Conservation (phyloP, 202 grass and related monocot genomes). For the Eragrostis tef region DNA sequence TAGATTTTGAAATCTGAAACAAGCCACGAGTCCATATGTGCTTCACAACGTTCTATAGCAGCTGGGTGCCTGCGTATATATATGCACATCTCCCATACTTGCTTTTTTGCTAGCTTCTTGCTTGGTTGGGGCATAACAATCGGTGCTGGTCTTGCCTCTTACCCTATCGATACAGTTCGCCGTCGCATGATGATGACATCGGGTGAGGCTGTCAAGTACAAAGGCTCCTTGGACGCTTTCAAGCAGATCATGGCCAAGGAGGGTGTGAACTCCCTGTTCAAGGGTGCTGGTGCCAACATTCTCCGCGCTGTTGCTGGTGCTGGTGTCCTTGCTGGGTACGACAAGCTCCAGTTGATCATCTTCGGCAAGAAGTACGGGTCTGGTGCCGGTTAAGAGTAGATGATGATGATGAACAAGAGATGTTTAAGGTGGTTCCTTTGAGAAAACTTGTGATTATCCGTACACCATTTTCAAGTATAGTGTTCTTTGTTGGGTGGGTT, state of each 20-base stretch:
- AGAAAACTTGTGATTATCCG: neutral
- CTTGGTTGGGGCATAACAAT: slow-evolving; percentile 69
- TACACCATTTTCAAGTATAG: slow-evolving; percentile 28
- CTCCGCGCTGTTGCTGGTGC: slow-evolving; percentile 54
- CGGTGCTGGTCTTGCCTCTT: slow-evolving; percentile 66
- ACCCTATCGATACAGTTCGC: slow-evolving; percentile 68
- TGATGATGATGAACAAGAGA: neutral
- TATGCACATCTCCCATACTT: no score
- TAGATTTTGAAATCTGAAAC: no score
- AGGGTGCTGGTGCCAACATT: slow-evolving; percentile 63
- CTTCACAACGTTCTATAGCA: no score
- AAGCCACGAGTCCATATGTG: no score
- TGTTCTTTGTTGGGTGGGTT: neutral
- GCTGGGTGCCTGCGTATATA: no score
- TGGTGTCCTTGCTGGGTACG: slow-evolving; percentile 60
- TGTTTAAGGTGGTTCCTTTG: slow-evolving; percentile 35
- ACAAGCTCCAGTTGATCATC: slow-evolving; percentile 62
- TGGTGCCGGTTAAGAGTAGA: slow-evolving; percentile 45
- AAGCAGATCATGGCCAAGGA: slow-evolving; percentile 53
- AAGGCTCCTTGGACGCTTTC: slow-evolving; percentile 51
- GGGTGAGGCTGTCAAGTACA: slow-evolving; percentile 66
- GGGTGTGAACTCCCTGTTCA: slow-evolving; percentile 56
- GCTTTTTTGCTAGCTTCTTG: slow-evolving; percentile 64
- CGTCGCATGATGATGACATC: slow-evolving; percentile 77
- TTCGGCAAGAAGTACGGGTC: slow-evolving; percentile 76